Percentiles rank a stretch among this genome's conserved stretches.
Evolutionary conservation across 306 rosid species (phyloP).

Genomic region (Begonia masoniana): DNA sequence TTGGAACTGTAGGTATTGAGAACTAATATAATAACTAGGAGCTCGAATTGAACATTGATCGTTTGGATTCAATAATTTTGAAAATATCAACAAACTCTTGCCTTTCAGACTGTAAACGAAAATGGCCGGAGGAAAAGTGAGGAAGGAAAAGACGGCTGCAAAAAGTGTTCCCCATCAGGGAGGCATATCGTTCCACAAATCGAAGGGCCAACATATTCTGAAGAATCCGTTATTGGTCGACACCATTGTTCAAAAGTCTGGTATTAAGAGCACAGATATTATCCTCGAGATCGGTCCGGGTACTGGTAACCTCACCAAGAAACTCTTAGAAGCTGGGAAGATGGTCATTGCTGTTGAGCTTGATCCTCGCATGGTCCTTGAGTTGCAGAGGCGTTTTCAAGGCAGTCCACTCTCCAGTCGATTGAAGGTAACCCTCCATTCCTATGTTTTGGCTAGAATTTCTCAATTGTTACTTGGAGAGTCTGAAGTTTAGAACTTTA

Average conservation of each 20-base stretch:
- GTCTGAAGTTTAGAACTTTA: too few relatives aligned
- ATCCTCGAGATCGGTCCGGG: too few relatives aligned
- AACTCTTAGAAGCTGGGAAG: too few relatives aligned
- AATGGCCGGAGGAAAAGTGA: conserved; percentile 48
- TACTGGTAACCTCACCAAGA: too few relatives aligned
- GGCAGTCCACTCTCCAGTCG: conserved; percentile 56
- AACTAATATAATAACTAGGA: too few relatives aligned
- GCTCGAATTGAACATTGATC: too few relatives aligned
- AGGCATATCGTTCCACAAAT: conserved; percentile 44
- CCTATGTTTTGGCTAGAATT: too few relatives aligned
- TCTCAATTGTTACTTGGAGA: too few relatives aligned
- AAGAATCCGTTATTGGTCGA: conserved; percentile 40
- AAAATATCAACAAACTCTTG: too few relatives aligned
- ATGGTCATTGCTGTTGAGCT: conserved; percentile 70
- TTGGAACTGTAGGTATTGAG: too few relatives aligned
- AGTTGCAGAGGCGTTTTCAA: conserved; percentile 64
- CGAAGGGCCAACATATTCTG: conserved; percentile 50
- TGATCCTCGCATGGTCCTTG: conserved; percentile 90
- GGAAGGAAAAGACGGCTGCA: conserved; percentile 22
- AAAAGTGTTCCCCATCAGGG: conserved; percentile 35
- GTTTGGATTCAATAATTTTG: too few relatives aligned
- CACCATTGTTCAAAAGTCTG: conserved; percentile 38
- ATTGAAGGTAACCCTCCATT: conserved; percentile 31
- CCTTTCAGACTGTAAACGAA: too few relatives aligned
- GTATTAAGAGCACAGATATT: conserved; percentile 36